A percentile compares a stretch with the other conserved stretches of the same genome.
Evolutionary conservation across 1,139 yeast genomes (phyloP).

Genomic region (Yamadazyma conglobata): DNA sequence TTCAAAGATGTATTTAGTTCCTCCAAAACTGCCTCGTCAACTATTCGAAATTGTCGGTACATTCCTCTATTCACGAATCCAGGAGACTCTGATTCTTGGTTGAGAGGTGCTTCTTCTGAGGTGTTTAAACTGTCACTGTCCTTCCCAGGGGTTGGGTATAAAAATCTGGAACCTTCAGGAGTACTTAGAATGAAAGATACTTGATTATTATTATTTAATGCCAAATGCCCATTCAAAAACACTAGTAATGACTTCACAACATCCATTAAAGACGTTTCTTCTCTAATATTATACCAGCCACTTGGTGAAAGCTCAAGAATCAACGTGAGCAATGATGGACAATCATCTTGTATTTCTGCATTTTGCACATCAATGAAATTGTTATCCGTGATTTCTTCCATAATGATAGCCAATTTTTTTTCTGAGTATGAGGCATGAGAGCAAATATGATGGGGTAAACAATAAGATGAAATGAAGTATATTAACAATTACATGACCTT

Average conservation of each 20-base stretch:
- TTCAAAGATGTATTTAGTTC: conserved; percentile 51
- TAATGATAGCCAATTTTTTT: conserved; percentile 16
- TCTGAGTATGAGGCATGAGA: too few species aligned
- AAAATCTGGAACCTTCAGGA: conserved; percentile 62
- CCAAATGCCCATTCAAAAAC: conserved; percentile 79
- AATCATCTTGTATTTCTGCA: conserved; percentile 45
- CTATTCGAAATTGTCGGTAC: conserved; percentile 82
- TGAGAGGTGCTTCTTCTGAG: neutral
- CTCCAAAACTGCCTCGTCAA: conserved; percentile 73
- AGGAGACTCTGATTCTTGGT: conserved; percentile 11
- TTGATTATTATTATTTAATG: conserved; percentile 79
- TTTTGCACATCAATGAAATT: conserved; percentile 48
- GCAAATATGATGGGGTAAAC: too few species aligned
- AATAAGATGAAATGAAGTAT: too few species aligned
- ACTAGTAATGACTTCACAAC: conserved; percentile 62
- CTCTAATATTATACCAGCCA: conserved; percentile 62
- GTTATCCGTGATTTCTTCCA: conserved; percentile 77
- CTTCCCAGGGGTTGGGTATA: conserved; percentile 53
- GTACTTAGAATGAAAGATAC: conserved; percentile 83
- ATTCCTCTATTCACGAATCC: conserved; percentile 40
- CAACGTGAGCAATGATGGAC: conserved; percentile 78
- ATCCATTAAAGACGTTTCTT: conserved; percentile 47
- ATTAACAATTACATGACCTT: too few species aligned
- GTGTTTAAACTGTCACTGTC: neutral
- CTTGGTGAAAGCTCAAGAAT: conserved; percentile 75